Base-by-base conservation (phyloP, 1,139 yeast species). In the Yamadazyma jaroonii region DNA sequence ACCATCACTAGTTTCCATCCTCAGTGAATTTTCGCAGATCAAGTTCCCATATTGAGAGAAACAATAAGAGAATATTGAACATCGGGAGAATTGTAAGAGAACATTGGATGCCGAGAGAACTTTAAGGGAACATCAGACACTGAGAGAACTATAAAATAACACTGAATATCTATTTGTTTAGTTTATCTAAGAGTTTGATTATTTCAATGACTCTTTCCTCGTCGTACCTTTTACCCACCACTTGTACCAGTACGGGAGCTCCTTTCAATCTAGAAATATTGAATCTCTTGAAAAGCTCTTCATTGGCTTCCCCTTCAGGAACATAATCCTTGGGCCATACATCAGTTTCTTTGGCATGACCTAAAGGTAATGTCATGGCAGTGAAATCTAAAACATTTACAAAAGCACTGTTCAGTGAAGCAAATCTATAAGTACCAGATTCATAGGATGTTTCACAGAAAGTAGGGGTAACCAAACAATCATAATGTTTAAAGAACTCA, bases 351-450 rank as follows among this genome's bases (percentile, higher is more conserved):
- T 42, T 8, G 63, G 68, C 53, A 75, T 79, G 49, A 73, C 81
- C 47, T 52, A 62, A 47, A 73, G 60, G 23, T 79, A 76, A 60
- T 4, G 69, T 66, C 39, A 77, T 67, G 31, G 74, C 64, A 23
- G 84, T 80, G 48, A 72, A 64, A 50, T 79, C 84, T 44, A 78
- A 54, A 34, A 79, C 50, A 53, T 79, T 79, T 70, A 78, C 81
- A 44, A 80, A 66, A 1, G 82, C 58, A 6, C 84, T 77, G 61
- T 79, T 80, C 3, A 84, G 79, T 85, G 87, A 80, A 57, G 78
- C 77, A 53, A 71, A 72, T 8, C 33, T 30, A 14, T 21, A 81
- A 70, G 37, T 73, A 24, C 77, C 79, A 10, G 78, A 75, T 28
- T 67, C 71, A 14, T 84, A 84, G 4, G 89, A 85, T 33, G 79